Evolutionary conservation across 2,329 filamentous ascomycete species (phyloP).

Genomic region (Stylonectria norvegica): DNA sequence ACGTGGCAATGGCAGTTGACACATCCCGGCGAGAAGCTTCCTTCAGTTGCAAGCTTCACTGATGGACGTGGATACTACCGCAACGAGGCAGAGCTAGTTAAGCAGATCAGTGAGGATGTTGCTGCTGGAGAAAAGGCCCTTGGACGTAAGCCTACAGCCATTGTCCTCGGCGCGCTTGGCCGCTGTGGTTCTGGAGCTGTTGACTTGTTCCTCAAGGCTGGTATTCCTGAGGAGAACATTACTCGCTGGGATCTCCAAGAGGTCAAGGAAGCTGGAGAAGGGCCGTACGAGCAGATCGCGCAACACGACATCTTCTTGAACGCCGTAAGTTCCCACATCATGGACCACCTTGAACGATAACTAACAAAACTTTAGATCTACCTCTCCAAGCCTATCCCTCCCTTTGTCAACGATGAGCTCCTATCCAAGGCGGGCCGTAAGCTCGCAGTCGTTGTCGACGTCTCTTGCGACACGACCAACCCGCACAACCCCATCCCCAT

Average conservation of each 20-base stretch:
- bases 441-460: slow-evolving; percentile 77
- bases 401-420: slow-evolving; percentile 74
- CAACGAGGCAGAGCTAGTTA: slow-evolving; percentile 61
- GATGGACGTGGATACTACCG: slow-evolving; percentile 61
- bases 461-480: slow-evolving; percentile 71
- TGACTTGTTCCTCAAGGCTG: slow-evolving; percentile 72
- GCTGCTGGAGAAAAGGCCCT: slow-evolving; percentile 70
- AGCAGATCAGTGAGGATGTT: slow-evolving; percentile 37
- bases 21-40: slow-evolving; percentile 64
- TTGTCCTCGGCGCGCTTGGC: slow-evolving; percentile 82
- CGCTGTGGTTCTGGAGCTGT: slow-evolving; percentile 83
- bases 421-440: slow-evolving; percentile 61
- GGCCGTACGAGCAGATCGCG: slow-evolving; percentile 75
- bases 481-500: slow-evolving; percentile 71
- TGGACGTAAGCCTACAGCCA: slow-evolving; percentile 65
- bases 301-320: slow-evolving; percentile 77
- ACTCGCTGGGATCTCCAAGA: slow-evolving; percentile 74
- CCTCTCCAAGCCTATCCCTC: slow-evolving; percentile 66
- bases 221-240: slow-evolving; percentile 50
- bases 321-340: slow-evolving; percentile 30
- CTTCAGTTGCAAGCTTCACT: slow-evolving; percentile 37
- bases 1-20: slow-evolving; percentile 80
- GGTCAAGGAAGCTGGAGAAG: slow-evolving; percentile 46
- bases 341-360: background rate
- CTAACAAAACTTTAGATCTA: slow-evolving; percentile 58